Conservation (phyloP, 257 asterid genomes). For the Salvia rosmarinus region DNA sequence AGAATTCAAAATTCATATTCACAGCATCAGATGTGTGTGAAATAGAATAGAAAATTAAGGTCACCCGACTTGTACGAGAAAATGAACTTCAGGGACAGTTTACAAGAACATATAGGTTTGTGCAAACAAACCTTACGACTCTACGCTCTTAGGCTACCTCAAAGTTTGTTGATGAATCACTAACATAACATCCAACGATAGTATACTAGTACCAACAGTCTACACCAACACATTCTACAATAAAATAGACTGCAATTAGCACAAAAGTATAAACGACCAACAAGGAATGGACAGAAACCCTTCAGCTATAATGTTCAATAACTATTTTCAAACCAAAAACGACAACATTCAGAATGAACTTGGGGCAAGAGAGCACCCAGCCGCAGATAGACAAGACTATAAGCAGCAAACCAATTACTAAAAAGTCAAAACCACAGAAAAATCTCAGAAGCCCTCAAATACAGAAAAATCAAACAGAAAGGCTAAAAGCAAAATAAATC, state of each 20-base stretch:
- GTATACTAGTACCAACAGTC: background rate
- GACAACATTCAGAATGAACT: conserved; percentile 19
- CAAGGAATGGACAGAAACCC: conserved; percentile 2
- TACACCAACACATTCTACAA: background rate
- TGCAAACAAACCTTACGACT: background rate
- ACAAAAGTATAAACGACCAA: background rate
- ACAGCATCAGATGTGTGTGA: background rate
- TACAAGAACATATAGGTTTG: background rate
- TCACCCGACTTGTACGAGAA: background rate
- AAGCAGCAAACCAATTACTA: conserved; percentile 27
- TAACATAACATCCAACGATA: background rate
- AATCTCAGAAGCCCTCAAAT: conserved; percentile 32
- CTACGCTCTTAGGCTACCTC: background rate
- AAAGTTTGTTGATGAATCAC: background rate
- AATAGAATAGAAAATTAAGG: background rate
- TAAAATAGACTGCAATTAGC: background rate
- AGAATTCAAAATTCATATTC: background rate
- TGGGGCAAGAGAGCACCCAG: background rate
- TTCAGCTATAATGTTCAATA: conserved; percentile 4
- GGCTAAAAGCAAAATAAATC: background rate
- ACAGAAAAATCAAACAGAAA: background rate
- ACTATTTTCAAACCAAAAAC: background rate
- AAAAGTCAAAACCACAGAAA: conserved; percentile 25
- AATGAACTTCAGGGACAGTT: background rate
- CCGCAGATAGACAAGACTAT: background rate